Evolutionary conservation across 1,284 basidiomycete species (phyloP), one percentile per base, ranked within the genome.

Genomic region (Puccinia horiana): DNA sequence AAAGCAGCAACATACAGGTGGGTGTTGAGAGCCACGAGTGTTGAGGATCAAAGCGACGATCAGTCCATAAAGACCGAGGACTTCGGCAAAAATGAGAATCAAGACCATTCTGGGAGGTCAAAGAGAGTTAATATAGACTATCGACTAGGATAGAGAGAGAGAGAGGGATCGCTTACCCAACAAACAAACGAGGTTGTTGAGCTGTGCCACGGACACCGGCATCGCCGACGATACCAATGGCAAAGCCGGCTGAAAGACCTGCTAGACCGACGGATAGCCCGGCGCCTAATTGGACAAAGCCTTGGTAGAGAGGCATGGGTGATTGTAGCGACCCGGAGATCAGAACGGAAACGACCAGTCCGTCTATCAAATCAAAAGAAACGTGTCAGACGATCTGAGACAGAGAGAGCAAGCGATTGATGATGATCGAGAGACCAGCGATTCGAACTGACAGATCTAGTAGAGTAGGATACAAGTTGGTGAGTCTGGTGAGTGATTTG

Each of bases 251-350:
- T 20, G 87, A 86, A 18, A 88, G 86, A 86, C 88, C 88, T 35
- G 88, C 88, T n/a, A 88, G 85, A 81, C 88, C 88, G 84, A 88
- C 88, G 35, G 87, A 88, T 58, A 88, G 86, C 84, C 88, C 88
- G 32, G 88, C 88, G 70, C 88, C 88, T 80, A 88, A 87, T 84
- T 88, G 88, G 81, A 88, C 88, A 85, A 88, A 88, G 26, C 88
- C 88, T 54, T 87, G 85, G 85, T 84, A 88, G 84, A 84, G 87
- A 81, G 88, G 85, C 88, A 86, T 88, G 52, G 88, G 88, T 32
- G 87, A 87, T 85, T 88, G 85, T 85, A 88, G 84, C 84, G 84
- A 58, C 54, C 87, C 87, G 37, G 87, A 87, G 83, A 88, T 88
- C 79, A 88, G 85, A 42, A 88, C 88, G 70, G 87, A 87, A 65